phyloP scores from a whole-genome alignment of 805 yeast species.

The Ogataea populi-albae region DNA sequence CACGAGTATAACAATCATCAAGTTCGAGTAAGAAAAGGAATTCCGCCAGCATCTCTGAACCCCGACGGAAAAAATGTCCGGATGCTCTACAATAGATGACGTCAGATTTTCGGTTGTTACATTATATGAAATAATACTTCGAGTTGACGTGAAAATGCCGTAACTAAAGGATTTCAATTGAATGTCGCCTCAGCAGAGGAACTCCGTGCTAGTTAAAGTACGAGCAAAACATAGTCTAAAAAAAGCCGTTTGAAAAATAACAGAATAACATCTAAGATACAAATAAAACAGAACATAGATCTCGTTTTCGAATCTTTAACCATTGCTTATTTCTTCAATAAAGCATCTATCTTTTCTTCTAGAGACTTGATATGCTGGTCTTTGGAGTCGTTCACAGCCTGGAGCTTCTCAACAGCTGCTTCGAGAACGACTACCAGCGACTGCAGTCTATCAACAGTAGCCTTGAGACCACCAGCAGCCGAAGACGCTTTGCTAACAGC shows the following conservation, averaged over 20 bases:
- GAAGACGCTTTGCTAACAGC: constrained; percentile 35
- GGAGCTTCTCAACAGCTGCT: constrained; percentile 48
- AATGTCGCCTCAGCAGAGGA: no score
- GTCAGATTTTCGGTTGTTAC: no score
- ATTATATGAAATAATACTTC: no score
- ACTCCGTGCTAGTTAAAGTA: no score
- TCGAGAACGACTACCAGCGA: constrained; percentile 57
- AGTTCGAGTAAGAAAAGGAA: no score
- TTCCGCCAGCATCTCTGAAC: no score
- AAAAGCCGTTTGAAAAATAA: not conserved
- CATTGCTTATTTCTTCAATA: constrained; percentile 40
- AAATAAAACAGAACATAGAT: not conserved
- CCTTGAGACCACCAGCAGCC: constrained; percentile 64
- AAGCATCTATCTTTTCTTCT: constrained; percentile 58
- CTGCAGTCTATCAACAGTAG: constrained; percentile 66
- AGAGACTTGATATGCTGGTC: constrained; percentile 57
- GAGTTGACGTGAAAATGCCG: no score
- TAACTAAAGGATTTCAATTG: no score
- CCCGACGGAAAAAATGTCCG: no score
- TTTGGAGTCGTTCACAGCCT: constrained; percentile 56
- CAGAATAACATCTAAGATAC: not conserved
- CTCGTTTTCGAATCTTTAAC: not conserved
- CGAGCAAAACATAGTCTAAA: no score
- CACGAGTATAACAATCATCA: no score
- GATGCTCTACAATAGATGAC: no score